phyloP scores from a whole-genome alignment of 2,329 filamentous ascomycete species.

The Talaromyces sp. region DNA sequence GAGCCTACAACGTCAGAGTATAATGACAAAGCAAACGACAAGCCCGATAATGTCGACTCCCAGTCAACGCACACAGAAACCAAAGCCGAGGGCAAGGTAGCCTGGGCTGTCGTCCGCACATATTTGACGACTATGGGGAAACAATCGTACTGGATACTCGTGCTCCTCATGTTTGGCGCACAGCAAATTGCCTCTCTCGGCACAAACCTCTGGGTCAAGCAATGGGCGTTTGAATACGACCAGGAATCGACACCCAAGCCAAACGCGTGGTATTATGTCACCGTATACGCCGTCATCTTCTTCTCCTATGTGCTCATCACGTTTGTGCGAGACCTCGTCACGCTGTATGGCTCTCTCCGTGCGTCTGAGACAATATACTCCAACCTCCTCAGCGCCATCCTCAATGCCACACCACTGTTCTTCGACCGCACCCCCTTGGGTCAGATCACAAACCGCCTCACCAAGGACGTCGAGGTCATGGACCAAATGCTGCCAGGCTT shows the following conservation, averaged over 20 bases:
- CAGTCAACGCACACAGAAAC: not conserved
- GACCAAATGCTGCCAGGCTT: slow-evolving; percentile 2
- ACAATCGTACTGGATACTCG: not conserved
- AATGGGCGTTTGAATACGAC: slow-evolving; percentile 6
- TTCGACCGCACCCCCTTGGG: not conserved
- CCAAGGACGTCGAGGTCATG: slow-evolving; percentile 4
- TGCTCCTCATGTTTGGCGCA: not conserved
- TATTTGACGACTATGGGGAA: not conserved
- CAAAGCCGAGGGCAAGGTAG: slow-evolving; percentile 2
- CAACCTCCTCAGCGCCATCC: not conserved
- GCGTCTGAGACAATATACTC: not conserved
- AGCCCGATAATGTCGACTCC: not conserved
- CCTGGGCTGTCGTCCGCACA: not conserved
- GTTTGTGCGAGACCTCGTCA: not conserved
- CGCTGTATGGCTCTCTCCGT: not conserved
- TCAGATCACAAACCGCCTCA: slow-evolving; percentile 2
- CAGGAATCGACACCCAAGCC: not conserved
- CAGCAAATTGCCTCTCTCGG: not conserved
- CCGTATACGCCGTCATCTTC: not conserved
- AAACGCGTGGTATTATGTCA: not conserved
- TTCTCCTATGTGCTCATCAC: not conserved
- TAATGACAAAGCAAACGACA: not conserved
- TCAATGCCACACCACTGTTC: not conserved
- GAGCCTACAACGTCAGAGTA: not conserved
- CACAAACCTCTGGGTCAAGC: slow-evolving; percentile 6